Evolutionary conservation across 768 basidiomycete genomes (phyloP), one percentile per base, ranked within the genome.

Genomic region (Russula virescens): DNA sequence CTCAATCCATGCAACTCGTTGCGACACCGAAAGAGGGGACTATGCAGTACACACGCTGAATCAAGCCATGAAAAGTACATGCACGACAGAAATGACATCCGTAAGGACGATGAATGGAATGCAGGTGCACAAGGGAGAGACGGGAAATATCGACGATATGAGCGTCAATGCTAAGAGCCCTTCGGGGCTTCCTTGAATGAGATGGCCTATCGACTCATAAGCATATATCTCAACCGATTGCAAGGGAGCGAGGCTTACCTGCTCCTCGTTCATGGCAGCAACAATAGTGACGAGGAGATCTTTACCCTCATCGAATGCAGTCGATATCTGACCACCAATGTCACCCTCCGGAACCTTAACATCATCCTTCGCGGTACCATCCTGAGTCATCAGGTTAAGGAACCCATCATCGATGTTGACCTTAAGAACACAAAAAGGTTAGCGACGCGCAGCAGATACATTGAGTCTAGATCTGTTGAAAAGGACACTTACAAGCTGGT

Each of bases 351-450:
- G 97, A 66, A 98, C 76, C 73, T 86, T 88, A 76, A 99, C 91
- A 78, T 99, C 96, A 73, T 98, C 92, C 79, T 97, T 98, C 71
- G 88, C 3, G 68, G 69, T 69, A 60, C 94, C 94, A 53, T 96
- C 94, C 69, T 71, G 49, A 69, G 79, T 82, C 90, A 99, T 89
- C 71, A 99, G 83, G 84, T 94, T 97, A 73, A 99, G 87, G 83
- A 87, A 97, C 66, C 85, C 91, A 57, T 97, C 96, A 69, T 96
- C 93, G 70, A 97, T 83, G 81, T 94, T 87, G 73, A 89, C 81
- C 88, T 91, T 65, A 0, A 26, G 19, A 45, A 16, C 8, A 31
- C 54, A 16, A 10, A n/a, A 58, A 26, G 40, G 53, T 54, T 45
- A 61, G 58, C 25, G 18, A 19, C 14, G 46, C 42, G 10, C 38